Evolutionary conservation across 768 basidiomycete genomes (phyloP), one percentile per base, ranked within the genome.

Genomic region (Phanerodontia chrysosporium): DNA sequence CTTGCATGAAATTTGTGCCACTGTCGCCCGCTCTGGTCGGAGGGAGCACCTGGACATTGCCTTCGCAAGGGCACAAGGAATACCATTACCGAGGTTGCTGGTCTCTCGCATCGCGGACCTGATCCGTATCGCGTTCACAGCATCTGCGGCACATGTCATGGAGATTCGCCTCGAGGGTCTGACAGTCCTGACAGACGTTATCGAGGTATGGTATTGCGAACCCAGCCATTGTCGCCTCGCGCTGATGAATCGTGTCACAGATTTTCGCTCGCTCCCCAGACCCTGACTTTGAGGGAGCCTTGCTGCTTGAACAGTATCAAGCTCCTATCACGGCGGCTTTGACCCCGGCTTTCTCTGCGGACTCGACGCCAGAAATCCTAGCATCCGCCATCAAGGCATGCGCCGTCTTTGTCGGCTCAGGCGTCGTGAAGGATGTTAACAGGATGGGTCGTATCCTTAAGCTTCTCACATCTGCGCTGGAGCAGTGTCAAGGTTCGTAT

Each of bases 51-150:
- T 97, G 35, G 89, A 96, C 69, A 82, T 90, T 28, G 76, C 79
- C 1, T 80, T 85, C 62, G 95, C 93, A 1, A 77, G 83, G 46
- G 77, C 72, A 45, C 75, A 80, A 25, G 87, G 89, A 1, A 63
- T 90, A 7, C 74, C 82, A 2, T 69, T 79, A 3, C 76, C 81
- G 7, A 83, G 84, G 1, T 77, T 98, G 48, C 78, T 99, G 18
- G 88, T 91, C 39, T 87, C 89, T 18, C 84, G 95, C 21, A 85
- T 98, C 8, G 86, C 90, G 6, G 97, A 99, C 73, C 77, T 99
- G 58, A 96, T 99, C 73, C 92, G 83, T 74, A 97, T 98, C 89
- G 96, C 97, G 0, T 98, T 99, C 70, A 96, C 93, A 13, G 95
- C 97, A 0, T 95, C 94, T 16, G 92, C 96, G 0, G 95, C 97